Evolutionary conservation across 202 grass and related monocot species (phyloP).

Genomic region (Saccharum hybrid): DNA sequence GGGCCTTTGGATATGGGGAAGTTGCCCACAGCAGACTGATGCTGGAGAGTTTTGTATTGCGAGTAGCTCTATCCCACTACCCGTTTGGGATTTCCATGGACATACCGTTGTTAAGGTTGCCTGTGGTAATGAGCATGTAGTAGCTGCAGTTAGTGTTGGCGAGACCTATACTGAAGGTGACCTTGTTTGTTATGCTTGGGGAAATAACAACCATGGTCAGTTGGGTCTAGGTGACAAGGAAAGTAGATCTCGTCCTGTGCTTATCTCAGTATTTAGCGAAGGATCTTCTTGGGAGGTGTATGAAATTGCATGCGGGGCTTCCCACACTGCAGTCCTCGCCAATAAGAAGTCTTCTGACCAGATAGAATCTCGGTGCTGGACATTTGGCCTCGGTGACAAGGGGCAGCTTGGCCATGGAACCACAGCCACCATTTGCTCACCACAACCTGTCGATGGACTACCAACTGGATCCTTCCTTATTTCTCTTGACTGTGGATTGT

Average conservation of each 20-base stretch:
- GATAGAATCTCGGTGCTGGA: conserved; percentile 89
- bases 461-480: conserved; percentile 76
- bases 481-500: conserved; percentile 94
- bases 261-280: conserved; percentile 65
- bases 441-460: conserved; percentile 73
- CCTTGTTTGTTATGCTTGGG: conserved; percentile 89
- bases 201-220: conserved; percentile 90
- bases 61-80: conserved; percentile 60
- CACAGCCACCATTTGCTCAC: conserved; percentile 63
- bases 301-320: conserved; percentile 92
- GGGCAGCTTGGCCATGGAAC: conserved; percentile 95
- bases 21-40: conserved; percentile 70
- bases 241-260: conserved; percentile 62
- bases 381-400: conserved; percentile 90
- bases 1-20: conserved; percentile 94
- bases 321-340: conserved; percentile 73
- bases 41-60: conserved; percentile 61
- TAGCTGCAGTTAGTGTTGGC: conserved; percentile 80
- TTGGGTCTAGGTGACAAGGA: conserved; percentile 87
- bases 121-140: conserved; percentile 92
- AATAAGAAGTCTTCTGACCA: conserved; percentile 81
- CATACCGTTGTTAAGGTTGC: conserved; percentile 87
- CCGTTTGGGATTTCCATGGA: conserved; percentile 94
- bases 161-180: conserved; percentile 69
- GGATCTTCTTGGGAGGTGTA: conserved; percentile 89